Evolutionary conservation across 176 grass and related monocot species (phyloP).

Genomic region (Eleusine coracana): DNA sequence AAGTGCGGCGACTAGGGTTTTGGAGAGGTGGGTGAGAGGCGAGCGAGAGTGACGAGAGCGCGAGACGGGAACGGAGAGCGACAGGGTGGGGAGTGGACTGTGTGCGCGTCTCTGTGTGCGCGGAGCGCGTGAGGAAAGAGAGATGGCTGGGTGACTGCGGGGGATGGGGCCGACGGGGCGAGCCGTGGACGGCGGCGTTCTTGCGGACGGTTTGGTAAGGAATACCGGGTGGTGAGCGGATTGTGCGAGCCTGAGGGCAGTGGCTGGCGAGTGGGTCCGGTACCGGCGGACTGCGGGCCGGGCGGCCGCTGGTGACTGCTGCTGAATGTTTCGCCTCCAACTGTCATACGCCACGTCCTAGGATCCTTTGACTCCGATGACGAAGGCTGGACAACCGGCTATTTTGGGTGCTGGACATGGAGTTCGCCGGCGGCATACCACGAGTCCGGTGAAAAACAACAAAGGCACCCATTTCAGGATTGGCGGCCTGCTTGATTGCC

Average conservation of each 20-base stretch:
- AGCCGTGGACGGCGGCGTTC: neutral
- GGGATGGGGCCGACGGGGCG: neutral
- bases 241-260: neutral
- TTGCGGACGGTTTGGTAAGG: slow-evolving; percentile 1
- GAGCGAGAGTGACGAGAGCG: neutral
- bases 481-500: no score
- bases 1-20: slow-evolving; percentile 58
- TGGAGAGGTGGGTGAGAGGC: slow-evolving; percentile 9
- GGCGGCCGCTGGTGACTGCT: no score
- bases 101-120: slow-evolving; percentile 37
- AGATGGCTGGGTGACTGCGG: neutral
- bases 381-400: no score
- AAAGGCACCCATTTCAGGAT: no score
- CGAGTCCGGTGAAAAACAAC: no score
- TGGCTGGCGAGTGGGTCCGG: neutral
- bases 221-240: neutral
- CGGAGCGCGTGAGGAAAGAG: slow-evolving; percentile 39
- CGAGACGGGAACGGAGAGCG: neutral
- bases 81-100: neutral
- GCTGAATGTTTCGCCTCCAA: neutral
- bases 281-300: neutral
- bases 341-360: neutral
- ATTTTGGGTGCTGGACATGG: no score
- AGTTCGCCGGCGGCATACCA: neutral
- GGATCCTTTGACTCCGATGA: neutral